Conservation (phyloP, 2,329 filamentous ascomycete species). For the Fusarium buxicola region DNA sequence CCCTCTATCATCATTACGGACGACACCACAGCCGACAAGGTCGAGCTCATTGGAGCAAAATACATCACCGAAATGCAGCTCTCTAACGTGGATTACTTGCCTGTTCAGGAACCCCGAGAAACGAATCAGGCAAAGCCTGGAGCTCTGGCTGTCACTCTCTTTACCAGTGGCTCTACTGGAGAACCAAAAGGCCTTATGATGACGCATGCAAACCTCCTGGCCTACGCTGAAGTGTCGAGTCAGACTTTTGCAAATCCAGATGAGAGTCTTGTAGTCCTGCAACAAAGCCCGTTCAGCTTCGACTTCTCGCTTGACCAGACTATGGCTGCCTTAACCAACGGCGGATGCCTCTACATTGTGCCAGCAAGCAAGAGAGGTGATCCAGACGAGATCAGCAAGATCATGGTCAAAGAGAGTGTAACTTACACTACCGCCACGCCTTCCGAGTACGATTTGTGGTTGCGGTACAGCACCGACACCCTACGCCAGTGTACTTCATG, state of each 20-base stretch:
- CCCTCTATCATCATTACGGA: background rate
- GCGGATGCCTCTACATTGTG: background rate
- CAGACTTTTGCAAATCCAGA: background rate
- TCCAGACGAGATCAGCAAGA: background rate
- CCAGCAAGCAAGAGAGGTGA: background rate
- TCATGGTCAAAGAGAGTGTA: background rate
- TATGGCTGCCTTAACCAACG: background rate
- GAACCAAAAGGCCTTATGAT: slow-evolving; percentile 3
- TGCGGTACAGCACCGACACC: background rate
- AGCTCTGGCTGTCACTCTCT: background rate
- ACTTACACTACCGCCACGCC: background rate
- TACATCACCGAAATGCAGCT: background rate
- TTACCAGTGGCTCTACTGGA: background rate
- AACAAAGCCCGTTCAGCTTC: slow-evolving; percentile 1
- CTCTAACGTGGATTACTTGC: background rate
- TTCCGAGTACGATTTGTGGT: background rate
- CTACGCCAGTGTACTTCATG: background rate
- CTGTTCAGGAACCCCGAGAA: background rate
- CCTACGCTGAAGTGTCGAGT: background rate
- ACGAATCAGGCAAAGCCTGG: background rate
- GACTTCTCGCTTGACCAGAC: slow-evolving; percentile 1
- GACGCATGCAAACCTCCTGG: background rate
- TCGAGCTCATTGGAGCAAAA: background rate
- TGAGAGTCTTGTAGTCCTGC: background rate
- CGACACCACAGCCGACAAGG: background rate